Evolutionary conservation across 495 filamentous ascomycete genomes (phyloP).

Genomic region (Trichoderma asperelloides): DNA sequence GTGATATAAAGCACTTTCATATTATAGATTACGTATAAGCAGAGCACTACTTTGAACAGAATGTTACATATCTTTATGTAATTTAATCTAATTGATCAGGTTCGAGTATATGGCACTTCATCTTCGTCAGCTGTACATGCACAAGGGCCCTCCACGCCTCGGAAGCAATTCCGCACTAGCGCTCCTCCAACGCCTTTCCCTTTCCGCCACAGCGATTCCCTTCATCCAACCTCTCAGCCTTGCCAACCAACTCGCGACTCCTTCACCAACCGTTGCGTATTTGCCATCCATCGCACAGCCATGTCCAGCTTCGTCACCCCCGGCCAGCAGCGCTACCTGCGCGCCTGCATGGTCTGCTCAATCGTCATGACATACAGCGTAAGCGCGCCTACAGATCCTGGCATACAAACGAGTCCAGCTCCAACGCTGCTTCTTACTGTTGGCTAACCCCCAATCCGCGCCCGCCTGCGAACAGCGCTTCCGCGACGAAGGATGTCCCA

Average conservation of each 20-base stretch:
- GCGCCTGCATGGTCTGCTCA: conserved; percentile 97
- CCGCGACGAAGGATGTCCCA: conserved; percentile 79
- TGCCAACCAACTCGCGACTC: not conserved
- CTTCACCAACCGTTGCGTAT: not conserved
- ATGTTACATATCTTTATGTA: no score
- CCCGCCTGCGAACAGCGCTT: conserved; percentile 50
- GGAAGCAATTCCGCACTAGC: conserved; percentile 7
- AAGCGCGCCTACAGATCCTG: conserved; percentile 23
- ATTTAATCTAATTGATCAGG: no score
- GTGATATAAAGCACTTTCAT: no score
- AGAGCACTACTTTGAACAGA: no score
- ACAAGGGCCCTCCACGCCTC: not conserved
- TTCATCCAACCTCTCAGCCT: not conserved
- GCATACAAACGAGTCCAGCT: not conserved
- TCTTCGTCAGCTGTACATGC: not conserved
- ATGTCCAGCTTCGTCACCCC: conserved; percentile 54
- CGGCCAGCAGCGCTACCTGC: conserved; percentile 67
- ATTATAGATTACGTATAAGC: no score
- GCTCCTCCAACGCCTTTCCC: not conserved
- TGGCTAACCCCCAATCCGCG: not conserved
- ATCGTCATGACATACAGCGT: conserved; percentile 75
- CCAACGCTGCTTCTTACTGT: not conserved
- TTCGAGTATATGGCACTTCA: not conserved
- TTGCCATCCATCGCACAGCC: not conserved
- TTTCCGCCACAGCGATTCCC: not conserved